Conservation (phyloP, 192 early-diverging fungal species). For the Glomus cerebriforme region DNA sequence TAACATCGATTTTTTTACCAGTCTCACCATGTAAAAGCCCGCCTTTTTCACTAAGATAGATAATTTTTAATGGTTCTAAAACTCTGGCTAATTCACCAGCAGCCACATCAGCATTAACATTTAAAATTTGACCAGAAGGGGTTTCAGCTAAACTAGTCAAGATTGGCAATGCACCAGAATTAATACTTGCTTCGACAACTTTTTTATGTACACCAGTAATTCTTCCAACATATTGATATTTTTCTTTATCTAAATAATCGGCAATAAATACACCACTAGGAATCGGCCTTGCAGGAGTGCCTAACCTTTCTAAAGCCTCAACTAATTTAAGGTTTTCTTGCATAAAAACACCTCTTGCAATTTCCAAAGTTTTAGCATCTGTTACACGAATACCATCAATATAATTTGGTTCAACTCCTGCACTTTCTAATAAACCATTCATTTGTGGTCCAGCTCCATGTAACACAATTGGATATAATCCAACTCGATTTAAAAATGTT, state of each 20-base stretch:
- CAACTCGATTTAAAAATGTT: constrained; percentile 96
- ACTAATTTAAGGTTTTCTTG: constrained; percentile 97
- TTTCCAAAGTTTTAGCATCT: constrained; percentile 87
- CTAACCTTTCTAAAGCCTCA: constrained; percentile 92
- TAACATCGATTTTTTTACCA: constrained; percentile 94
- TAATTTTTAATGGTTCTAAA: constrained; percentile 95
- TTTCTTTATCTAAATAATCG: constrained; percentile 93
- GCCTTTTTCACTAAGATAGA: constrained; percentile 98
- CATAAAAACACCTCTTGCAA: constrained; percentile 93
- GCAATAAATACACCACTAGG: constrained; percentile 95
- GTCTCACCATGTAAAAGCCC: constrained; percentile 93
- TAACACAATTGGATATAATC: constrained; percentile 97
- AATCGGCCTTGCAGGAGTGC: constrained; percentile 95
- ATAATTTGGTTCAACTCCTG: constrained; percentile 96
- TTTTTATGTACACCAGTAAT: constrained; percentile 91
- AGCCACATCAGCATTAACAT: constrained; percentile 98
- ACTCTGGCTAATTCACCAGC: constrained; percentile 96
- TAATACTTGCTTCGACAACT: constrained; percentile 89
- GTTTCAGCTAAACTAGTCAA: constrained; percentile 96
- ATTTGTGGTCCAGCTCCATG: constrained; percentile 98
- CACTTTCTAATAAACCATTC: constrained; percentile 86
- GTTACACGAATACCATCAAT: constrained; percentile 95
- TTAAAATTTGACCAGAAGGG: constrained; percentile 93
- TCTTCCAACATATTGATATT: constrained; percentile 93
- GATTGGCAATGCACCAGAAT: constrained; percentile 93